Evolutionary conservation across 2,329 filamentous ascomycete species (phyloP).

Genomic region (Beauveria pseudobassiana): DNA sequence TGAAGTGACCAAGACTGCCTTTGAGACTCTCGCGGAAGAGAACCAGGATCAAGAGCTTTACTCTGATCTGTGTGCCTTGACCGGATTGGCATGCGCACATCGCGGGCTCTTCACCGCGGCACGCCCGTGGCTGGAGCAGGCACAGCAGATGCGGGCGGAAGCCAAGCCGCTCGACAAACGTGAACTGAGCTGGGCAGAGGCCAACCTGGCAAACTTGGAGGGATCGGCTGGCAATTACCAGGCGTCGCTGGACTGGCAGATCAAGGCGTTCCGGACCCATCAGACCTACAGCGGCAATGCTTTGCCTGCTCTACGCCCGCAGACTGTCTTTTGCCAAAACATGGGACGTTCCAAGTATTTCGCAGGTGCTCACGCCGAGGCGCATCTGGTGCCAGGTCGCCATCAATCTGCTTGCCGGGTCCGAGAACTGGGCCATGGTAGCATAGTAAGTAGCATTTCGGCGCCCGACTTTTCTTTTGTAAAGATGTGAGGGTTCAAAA

Average conservation of each 20-base stretch:
- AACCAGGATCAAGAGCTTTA: neutral
- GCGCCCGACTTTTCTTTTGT: no score
- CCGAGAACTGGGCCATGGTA: neutral
- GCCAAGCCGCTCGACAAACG: neutral
- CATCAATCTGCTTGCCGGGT: neutral
- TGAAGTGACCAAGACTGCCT: neutral
- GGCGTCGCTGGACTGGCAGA: neutral
- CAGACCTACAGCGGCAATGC: neutral
- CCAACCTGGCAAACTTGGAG: neutral
- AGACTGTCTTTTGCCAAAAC: neutral
- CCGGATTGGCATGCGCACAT: neutral
- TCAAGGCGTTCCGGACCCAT: neutral
- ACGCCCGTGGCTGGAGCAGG: neutral
- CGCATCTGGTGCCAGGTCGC: neutral
- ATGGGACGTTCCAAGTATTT: neutral
- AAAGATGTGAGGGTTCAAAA: no score
- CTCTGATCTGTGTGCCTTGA: neutral
- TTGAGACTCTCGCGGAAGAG: neutral
- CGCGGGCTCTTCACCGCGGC: neutral
- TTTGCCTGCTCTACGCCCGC: neutral
- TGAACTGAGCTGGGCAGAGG: neutral
- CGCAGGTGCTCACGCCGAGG: neutral
- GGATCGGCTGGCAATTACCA: neutral
- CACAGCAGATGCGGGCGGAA: neutral
- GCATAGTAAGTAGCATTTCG: neutral